phyloP scores from a whole-genome alignment of 2,329 filamentous ascomycete species.

The Calonectria pseudoreteaudii region DNA sequence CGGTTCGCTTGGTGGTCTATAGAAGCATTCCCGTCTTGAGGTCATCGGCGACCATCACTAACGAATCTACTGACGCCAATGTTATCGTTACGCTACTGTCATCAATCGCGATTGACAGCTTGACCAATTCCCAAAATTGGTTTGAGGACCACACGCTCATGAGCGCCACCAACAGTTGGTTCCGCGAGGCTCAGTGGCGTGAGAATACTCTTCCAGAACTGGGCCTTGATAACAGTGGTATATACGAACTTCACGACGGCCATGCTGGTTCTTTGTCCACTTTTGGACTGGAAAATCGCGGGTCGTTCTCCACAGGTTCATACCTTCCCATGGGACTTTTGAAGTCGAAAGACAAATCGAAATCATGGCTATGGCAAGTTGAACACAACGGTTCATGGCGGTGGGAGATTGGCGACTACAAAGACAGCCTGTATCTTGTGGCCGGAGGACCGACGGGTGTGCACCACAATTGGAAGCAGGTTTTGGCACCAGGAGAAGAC shows the following conservation, averaged over 20 bases:
- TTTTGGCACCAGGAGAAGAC: constrained; percentile 35
- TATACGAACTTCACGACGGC: background rate
- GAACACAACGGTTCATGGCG: constrained; percentile 51
- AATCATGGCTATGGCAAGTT: constrained; percentile 51
- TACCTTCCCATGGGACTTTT: constrained; percentile 47
- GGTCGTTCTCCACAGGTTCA: constrained; percentile 44
- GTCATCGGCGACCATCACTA: background rate
- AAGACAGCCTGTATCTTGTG: constrained; percentile 47
- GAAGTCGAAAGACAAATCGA: constrained; percentile 31
- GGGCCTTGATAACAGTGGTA: background rate
- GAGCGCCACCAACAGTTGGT: constrained; percentile 43
- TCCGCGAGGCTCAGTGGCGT: constrained; percentile 49
- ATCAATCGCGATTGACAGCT: background rate
- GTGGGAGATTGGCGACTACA: constrained; percentile 51
- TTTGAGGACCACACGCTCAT: background rate
- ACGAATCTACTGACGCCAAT: background rate
- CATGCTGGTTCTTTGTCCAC: constrained; percentile 28
- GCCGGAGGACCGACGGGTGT: constrained; percentile 40
- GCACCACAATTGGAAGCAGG: constrained; percentile 45
- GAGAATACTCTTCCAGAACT: background rate
- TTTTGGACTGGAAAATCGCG: constrained; percentile 41
- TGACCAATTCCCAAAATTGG: background rate
- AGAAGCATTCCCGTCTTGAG: background rate
- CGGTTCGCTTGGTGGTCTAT: background rate
- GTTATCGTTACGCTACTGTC: background rate